These are phyloP conservation scores for Bretschneidera sinensis DNA, from an alignment of 345 rosid species.

Conservation along the genomic window DNA sequence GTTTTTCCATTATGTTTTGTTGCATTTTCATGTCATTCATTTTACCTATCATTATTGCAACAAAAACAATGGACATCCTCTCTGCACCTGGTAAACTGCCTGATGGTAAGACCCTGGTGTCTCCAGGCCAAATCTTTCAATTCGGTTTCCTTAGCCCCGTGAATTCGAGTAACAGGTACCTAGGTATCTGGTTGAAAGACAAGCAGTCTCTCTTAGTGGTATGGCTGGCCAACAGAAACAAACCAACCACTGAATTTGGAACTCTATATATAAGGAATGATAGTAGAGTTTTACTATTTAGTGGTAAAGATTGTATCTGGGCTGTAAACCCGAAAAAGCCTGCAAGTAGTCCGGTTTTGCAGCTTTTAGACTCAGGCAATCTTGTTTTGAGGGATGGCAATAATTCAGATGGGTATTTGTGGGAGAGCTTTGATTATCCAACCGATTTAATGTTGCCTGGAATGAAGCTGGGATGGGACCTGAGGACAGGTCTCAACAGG, in stretches of 20 bases:
- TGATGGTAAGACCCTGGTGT: neutral
- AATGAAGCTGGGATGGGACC: conserved; percentile 59
- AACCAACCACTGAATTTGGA: conserved; percentile 20
- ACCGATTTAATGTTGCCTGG: conserved; percentile 50
- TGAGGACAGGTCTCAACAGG: conserved; percentile 27
- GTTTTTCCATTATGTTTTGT: too few species aligned
- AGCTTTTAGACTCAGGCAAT: conserved; percentile 52
- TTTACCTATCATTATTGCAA: neutral
- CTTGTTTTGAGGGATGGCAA: conserved; percentile 39
- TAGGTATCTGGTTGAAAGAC: conserved; percentile 38
- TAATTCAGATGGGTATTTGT: conserved; percentile 20
- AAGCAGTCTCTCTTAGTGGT: conserved; percentile 14
- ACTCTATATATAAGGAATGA: conserved; percentile 2
- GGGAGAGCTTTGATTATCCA: conserved; percentile 79
- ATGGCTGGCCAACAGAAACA: conserved; percentile 53
- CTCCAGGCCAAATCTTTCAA: conserved; percentile 17
- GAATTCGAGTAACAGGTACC: conserved; percentile 14
- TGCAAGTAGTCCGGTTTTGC: conserved; percentile 9
- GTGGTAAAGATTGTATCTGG: conserved; percentile 6
- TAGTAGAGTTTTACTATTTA: conserved; percentile 13
- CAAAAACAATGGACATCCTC: neutral
- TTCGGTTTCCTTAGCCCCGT: conserved; percentile 32
- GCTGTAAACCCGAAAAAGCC: neutral
- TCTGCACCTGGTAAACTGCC: neutral
- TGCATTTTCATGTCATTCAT: neutral